phyloP scores from a whole-genome alignment of 768 basidiomycete genomes.

The Pulveroboletus sp. region DNA sequence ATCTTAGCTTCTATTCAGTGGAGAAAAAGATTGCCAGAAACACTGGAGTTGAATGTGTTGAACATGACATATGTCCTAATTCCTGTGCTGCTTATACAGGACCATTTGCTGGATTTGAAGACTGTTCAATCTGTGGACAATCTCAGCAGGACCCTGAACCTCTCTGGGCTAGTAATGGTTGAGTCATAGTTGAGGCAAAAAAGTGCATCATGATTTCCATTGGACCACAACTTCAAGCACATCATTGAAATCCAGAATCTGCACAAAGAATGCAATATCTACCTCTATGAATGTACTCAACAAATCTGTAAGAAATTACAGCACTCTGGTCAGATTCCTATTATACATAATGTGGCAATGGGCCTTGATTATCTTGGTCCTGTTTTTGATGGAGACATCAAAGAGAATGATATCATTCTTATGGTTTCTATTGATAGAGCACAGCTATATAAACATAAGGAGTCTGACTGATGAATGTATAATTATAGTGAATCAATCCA shows the following conservation, averaged over 20 bases:
- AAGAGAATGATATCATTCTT: background rate
- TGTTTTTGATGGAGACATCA: background rate
- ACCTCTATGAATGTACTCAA: too few relatives aligned
- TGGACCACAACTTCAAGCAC: too few relatives aligned
- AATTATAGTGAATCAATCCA: background rate
- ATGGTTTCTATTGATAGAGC: background rate
- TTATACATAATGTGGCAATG: too few relatives aligned
- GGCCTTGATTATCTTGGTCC: background rate
- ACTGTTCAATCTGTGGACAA: background rate
- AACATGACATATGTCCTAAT: slow-evolving; percentile 1
- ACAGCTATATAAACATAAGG: background rate
- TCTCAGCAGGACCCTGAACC: background rate
- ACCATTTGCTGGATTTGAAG: background rate
- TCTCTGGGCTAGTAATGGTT: too few relatives aligned
- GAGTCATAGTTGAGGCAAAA: too few relatives aligned
- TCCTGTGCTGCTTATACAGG: background rate
- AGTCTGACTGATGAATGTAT: background rate
- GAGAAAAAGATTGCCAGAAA: background rate
- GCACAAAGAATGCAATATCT: too few relatives aligned
- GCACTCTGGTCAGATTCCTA: too few relatives aligned
- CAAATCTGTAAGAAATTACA: too few relatives aligned
- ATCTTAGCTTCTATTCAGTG: background rate
- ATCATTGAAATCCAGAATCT: too few relatives aligned
- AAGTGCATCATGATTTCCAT: too few relatives aligned
- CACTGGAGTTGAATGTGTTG: background rate